A percentile compares a stretch with the other conserved stretches of the same genome.
phyloP scores from a whole-genome alignment of 73 alveolate species.

The Chromera velia region DNA sequence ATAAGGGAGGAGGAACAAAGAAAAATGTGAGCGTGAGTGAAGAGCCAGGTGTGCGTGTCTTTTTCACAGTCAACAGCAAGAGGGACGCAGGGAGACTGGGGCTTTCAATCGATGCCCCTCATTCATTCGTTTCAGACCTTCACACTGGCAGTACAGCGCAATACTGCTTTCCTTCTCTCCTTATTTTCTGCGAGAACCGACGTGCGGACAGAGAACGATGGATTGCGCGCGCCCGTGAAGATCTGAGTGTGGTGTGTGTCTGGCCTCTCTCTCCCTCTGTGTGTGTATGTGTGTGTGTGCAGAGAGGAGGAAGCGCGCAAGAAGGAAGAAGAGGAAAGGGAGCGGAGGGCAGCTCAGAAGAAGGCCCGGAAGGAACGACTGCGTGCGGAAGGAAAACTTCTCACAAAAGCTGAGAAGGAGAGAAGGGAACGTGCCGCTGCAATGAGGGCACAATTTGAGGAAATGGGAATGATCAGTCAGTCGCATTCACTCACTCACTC shows the following conservation, averaged over 20 bases:
- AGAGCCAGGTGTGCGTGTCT: too few relatives aligned
- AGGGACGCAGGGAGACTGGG: too few relatives aligned
- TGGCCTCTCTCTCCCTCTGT: conserved; percentile 14
- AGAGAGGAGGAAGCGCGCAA: conserved; percentile 47
- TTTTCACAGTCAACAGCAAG: background rate
- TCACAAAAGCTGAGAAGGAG: conserved; percentile 53
- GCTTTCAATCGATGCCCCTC: too few relatives aligned
- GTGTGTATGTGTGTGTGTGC: background rate
- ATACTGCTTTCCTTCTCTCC: too few relatives aligned
- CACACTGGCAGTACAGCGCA: too few relatives aligned
- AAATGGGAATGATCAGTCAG: conserved; percentile 32
- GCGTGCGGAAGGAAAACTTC: conserved; percentile 16
- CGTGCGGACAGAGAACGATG: background rate
- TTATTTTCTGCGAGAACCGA: too few relatives aligned
- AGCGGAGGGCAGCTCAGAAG: conserved; percentile 12
- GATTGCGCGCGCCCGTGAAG: too few relatives aligned
- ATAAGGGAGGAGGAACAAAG: too few relatives aligned
- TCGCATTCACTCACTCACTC: background rate
- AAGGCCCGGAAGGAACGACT: background rate
- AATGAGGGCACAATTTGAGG: conserved; percentile 45
- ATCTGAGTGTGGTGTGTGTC: too few relatives aligned
- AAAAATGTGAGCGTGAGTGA: too few relatives aligned
- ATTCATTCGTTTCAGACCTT: too few relatives aligned
- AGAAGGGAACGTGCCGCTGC: conserved; percentile 47
- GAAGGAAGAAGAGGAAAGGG: conserved; percentile 51